Conservation (phyloP, 306 rosid species). For the Begonia peltatifolia region DNA sequence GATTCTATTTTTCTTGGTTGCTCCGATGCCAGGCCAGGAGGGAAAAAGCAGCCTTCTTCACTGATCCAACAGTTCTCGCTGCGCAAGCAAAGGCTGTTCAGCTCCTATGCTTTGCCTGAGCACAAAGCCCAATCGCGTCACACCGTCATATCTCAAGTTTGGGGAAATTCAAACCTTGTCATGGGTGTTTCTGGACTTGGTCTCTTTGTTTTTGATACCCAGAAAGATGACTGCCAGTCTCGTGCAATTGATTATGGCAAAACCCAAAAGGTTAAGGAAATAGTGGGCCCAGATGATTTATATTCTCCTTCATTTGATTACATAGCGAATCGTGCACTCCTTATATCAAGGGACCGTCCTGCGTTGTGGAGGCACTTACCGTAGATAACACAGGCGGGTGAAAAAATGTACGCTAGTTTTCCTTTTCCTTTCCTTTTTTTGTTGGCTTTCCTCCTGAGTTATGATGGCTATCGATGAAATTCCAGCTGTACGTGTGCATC, state of each 20-base stretch:
- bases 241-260: slow-evolving; percentile 24
- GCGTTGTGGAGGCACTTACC: slow-evolving; percentile 64
- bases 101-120: slow-evolving; percentile 57
- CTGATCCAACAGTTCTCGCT: slow-evolving; percentile 68
- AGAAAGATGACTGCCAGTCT: slow-evolving; percentile 35
- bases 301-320: slow-evolving; percentile 85
- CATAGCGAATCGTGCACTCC: slow-evolving; percentile 54
- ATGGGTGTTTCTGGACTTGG: slow-evolving; percentile 80
- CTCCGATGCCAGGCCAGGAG: slow-evolving; percentile 31
- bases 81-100: slow-evolving; percentile 57
- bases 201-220: slow-evolving; percentile 59
- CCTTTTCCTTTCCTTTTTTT: no score
- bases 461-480: neutral
- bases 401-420: no score
- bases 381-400: slow-evolving; percentile 10
- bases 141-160: slow-evolving; percentile 71
- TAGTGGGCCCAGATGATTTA: slow-evolving; percentile 75
- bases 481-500: neutral
- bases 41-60: slow-evolving; percentile 41
- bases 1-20: slow-evolving; percentile 82
- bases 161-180: slow-evolving; percentile 73
- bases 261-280: slow-evolving; percentile 28
- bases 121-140: slow-evolving; percentile 49
- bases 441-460: slow-evolving; percentile 6
- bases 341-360: slow-evolving; percentile 93